These are phyloP conservation scores for Pichia norvegensis DNA, from an alignment of 1,139 yeast species.

Conservation along the genomic window DNA sequence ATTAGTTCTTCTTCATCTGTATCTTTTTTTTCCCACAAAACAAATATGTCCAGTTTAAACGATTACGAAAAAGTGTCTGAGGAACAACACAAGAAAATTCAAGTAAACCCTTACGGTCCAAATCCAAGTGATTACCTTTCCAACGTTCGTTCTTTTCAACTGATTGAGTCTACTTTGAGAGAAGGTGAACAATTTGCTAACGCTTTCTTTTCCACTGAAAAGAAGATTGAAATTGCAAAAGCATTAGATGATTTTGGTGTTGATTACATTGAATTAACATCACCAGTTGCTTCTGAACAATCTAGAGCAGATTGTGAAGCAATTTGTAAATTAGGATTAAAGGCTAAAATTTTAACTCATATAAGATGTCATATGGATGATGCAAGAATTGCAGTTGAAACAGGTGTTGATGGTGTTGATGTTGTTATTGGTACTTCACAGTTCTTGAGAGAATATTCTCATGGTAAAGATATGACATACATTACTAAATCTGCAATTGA, in stretches of 20 bases:
- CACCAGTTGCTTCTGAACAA: constrained; percentile 97
- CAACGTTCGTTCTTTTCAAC: constrained; percentile 80
- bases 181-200: constrained; percentile 99
- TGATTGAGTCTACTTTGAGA: constrained; percentile 91
- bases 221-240: constrained; percentile 95
- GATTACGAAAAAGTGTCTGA: constrained; percentile 45
- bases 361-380: constrained; percentile 99
- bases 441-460: constrained; percentile 88
- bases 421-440: constrained; percentile 97
- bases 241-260: constrained; percentile 97
- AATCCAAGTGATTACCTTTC: constrained; percentile 89
- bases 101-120: constrained; percentile 83
- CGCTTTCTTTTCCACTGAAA: constrained; percentile 90
- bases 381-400: constrained; percentile 92
- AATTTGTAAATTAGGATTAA: constrained; percentile 91
- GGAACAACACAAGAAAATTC: constrained; percentile 30
- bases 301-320: constrained; percentile 93
- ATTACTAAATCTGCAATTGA: constrained; percentile 94
- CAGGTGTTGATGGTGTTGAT: constrained; percentile 98
- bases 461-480: constrained; percentile 98
- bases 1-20: background rate
- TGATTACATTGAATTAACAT: constrained; percentile 93
- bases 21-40: background rate
- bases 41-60: constrained; percentile 1
- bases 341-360: constrained; percentile 87